Conservation (phyloP, 306 rosid genomes). For the Fragaria ananassa region DNA sequence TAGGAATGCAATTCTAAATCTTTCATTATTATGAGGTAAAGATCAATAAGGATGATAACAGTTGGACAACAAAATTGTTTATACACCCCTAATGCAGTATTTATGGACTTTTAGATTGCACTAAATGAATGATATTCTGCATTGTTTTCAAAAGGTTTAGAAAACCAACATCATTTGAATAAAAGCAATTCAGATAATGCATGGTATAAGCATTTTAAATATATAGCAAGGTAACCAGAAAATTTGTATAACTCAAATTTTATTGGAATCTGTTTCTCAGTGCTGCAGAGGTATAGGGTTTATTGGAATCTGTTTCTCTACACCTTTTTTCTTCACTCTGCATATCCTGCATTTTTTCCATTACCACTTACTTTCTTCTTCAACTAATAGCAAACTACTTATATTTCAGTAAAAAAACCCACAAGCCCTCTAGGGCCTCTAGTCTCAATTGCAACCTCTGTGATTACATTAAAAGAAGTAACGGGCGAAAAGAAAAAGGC, state of each 20-base stretch:
- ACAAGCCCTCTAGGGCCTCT: constrained; percentile 19
- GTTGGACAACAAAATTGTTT: constrained; percentile 7
- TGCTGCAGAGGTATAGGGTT: constrained; percentile 24
- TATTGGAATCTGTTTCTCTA: constrained; percentile 19
- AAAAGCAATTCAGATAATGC: neutral
- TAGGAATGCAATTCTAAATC: neutral
- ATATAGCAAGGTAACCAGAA: neutral
- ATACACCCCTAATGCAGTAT: neutral
- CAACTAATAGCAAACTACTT: constrained; percentile 14
- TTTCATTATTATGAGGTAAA: neutral
- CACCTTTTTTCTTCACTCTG: constrained; percentile 17
- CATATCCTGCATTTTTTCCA: constrained; percentile 7
- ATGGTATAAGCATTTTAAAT: neutral
- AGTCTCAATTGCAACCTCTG: constrained; percentile 21
- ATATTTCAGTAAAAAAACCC: constrained; percentile 22
- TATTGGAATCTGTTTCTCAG: constrained; percentile 20
- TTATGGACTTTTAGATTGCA: neutral
- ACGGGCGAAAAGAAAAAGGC: neutral
- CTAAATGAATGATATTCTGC: neutral
- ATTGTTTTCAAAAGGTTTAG: neutral
- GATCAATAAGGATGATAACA: neutral
- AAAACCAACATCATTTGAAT: neutral
- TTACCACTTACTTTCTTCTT: constrained; percentile 23
- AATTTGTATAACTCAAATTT: constrained; percentile 11
- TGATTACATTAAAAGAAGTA: neutral